These are phyloP conservation scores for Apophysomyces sp. DNA, from an alignment of 371 early-diverging fungal species.

Conservation along the genomic window DNA sequence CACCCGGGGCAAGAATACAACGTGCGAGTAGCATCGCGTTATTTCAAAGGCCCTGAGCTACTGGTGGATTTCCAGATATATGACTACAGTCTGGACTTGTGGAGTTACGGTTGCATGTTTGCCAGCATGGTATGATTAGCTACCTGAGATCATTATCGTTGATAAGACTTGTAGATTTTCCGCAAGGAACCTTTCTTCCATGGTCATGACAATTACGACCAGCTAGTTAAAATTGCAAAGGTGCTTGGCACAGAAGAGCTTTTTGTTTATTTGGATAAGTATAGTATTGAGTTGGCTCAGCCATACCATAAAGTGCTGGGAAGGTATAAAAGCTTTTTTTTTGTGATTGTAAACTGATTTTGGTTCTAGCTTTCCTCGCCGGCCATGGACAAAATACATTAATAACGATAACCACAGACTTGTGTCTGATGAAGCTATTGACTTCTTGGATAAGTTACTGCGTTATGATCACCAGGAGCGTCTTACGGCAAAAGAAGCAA, in stretches of 20 bases:
- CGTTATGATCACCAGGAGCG: slow-evolving; percentile 98
- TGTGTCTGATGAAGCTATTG: slow-evolving; percentile 88
- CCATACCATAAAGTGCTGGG: slow-evolving; percentile 87
- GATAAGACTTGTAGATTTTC: slow-evolving; percentile 77
- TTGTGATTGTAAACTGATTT: too few relatives aligned
- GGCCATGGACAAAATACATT: slow-evolving; percentile 92
- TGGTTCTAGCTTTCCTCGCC: slow-evolving; percentile 79
- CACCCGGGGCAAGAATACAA: slow-evolving; percentile 97
- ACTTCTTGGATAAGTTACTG: slow-evolving; percentile 93
- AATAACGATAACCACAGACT: slow-evolving; percentile 82
- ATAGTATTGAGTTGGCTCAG: slow-evolving; percentile 85
- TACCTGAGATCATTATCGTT: background rate
- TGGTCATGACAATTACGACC: slow-evolving; percentile 98
- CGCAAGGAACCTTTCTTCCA: slow-evolving; percentile 99
- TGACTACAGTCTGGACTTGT: slow-evolving; percentile 99
- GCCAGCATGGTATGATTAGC: slow-evolving; percentile 81
- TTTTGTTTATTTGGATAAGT: slow-evolving; percentile 90
- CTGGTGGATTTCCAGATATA: slow-evolving; percentile 97
- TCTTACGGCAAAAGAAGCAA: slow-evolving; percentile 93
- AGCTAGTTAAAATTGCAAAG: slow-evolving; percentile 97
- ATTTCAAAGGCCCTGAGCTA: slow-evolving; percentile 99
- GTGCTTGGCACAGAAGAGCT: slow-evolving; percentile 95
- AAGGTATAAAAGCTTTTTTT: slow-evolving; percentile 21
- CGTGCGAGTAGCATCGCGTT: slow-evolving; percentile 97
- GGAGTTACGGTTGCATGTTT: slow-evolving; percentile 99